Percentiles rank a stretch among this genome's conserved stretches.
Evolutionary conservation across 306 rosid genomes (phyloP).

Genomic region (Cercis canadensis): DNA sequence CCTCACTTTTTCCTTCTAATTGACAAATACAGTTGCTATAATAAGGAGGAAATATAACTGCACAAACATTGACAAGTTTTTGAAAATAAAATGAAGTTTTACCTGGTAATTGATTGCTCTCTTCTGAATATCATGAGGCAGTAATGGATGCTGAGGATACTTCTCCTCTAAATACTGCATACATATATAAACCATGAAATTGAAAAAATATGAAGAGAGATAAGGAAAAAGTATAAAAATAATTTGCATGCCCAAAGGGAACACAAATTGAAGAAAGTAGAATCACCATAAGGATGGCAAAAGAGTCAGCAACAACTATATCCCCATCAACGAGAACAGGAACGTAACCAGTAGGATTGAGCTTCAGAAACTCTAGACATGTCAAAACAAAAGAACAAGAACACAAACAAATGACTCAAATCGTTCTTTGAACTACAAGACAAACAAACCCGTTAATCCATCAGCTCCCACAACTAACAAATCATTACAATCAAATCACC

Average conservation of each 20-base stretch:
- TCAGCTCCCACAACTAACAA: neutral
- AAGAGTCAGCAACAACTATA: conserved; percentile 60
- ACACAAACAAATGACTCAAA: neutral
- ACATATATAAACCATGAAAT: neutral
- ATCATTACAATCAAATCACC: neutral
- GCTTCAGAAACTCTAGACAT: conserved; percentile 57
- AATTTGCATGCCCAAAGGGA: neutral
- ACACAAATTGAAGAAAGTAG: neutral
- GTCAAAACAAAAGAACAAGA: conserved; percentile 3
- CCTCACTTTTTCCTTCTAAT: neutral
- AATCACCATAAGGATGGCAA: conserved; percentile 71
- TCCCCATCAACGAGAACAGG: conserved; percentile 71
- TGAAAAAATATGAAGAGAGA: neutral
- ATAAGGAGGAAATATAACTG: neutral
- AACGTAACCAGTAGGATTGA: conserved; percentile 74
- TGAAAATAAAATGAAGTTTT: neutral
- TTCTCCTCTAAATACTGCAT: conserved; percentile 82
- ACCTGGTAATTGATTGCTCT: conserved; percentile 85
- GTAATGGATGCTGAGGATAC: conserved; percentile 73
- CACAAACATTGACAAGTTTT: neutral
- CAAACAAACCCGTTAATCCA: neutral
- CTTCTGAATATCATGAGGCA: conserved; percentile 63
- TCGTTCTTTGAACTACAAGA: neutral
- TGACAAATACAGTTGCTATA: neutral
- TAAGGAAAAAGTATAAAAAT: neutral